Percentiles rank a stretch among this genome's conserved stretches.
These are phyloP conservation scores for Calycina herbarum DNA, from an alignment of 2,329 filamentous ascomycete species.

Conservation along the genomic window DNA sequence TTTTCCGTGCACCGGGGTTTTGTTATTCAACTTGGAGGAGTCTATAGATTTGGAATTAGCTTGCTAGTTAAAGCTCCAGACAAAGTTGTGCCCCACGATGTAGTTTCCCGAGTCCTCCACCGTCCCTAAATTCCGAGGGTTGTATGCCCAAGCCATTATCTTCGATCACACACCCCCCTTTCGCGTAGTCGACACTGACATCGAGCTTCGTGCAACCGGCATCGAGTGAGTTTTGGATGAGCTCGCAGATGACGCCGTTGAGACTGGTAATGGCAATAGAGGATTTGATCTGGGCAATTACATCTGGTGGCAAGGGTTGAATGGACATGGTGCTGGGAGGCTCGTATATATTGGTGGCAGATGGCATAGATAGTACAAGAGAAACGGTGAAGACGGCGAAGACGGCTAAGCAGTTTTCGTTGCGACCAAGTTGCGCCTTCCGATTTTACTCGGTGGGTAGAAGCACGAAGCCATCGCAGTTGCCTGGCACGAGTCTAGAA, in stretches of 20 bases:
- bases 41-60: conserved; percentile 48
- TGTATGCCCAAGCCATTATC: conserved; percentile 82
- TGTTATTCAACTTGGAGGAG: conserved; percentile 69
- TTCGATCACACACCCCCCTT: conserved; percentile 76
- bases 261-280: conserved; percentile 77
- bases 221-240: conserved; percentile 84
- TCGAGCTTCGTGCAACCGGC: conserved; percentile 68
- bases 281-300: conserved; percentile 78
- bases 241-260: conserved; percentile 66
- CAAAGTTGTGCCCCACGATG: conserved; percentile 58
- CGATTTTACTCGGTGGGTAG: neutral
- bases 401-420: neutral
- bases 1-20: conserved; percentile 58
- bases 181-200: conserved; percentile 70
- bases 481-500: neutral
- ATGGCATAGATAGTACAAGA: neutral
- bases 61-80: neutral
- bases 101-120: conserved; percentile 70
- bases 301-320: conserved; percentile 66
- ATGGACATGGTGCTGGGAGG: conserved; percentile 53
- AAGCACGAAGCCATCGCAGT: neutral
- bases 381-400: neutral
- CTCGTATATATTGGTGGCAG: neutral
- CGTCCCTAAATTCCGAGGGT: conserved; percentile 67
- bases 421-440: neutral